Percentiles rank a stretch among this genome's conserved stretches.
Evolutionary conservation across 768 basidiomycete species (phyloP).

Genomic region (Ephemerocybe angulata): DNA sequence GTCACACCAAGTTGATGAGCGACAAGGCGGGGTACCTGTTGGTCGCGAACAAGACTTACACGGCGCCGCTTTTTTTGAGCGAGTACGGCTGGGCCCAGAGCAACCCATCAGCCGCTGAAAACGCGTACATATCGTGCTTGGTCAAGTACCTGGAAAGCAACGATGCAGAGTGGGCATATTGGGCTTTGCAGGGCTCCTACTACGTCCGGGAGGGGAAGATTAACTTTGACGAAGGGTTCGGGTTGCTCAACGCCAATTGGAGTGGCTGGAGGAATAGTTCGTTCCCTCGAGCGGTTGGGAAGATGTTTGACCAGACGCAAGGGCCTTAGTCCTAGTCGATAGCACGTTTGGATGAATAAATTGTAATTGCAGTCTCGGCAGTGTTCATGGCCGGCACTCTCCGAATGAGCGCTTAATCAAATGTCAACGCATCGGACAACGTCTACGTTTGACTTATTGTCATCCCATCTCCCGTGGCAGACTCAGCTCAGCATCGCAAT

Average conservation of each 20-base stretch:
- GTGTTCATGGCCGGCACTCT: no score
- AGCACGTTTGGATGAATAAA: no score
- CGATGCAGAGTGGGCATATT: conserved; percentile 20
- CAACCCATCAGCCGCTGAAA: conserved; percentile 6
- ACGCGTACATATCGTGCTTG: conserved; percentile 12
- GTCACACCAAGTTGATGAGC: conserved; percentile 14
- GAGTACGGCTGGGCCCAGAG: conserved; percentile 17
- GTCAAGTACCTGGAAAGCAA: conserved; percentile 16
- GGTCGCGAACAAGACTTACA: conserved; percentile 11
- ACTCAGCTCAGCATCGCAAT: no score
- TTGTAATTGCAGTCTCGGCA: no score
- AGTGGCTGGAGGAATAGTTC: conserved; percentile 15
- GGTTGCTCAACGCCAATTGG: conserved; percentile 16
- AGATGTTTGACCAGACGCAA: conserved; percentile 11
- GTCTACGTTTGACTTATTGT: no score
- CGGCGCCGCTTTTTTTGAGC: conserved; percentile 14
- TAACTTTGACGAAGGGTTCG: conserved; percentile 16
- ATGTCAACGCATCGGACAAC: no score
- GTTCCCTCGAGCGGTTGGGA: conserved; percentile 4
- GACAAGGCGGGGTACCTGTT: conserved; percentile 14
- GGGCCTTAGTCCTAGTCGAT: no score
- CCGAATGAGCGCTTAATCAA: no score
- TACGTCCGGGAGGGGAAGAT: conserved; percentile 15
- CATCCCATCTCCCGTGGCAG: no score
- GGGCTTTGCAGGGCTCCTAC: conserved; percentile 17